Evolutionary conservation across 2,329 filamentous ascomycete genomes (phyloP), one percentile per base, ranked within the genome.

Genomic region (Penicillium freii): DNA sequence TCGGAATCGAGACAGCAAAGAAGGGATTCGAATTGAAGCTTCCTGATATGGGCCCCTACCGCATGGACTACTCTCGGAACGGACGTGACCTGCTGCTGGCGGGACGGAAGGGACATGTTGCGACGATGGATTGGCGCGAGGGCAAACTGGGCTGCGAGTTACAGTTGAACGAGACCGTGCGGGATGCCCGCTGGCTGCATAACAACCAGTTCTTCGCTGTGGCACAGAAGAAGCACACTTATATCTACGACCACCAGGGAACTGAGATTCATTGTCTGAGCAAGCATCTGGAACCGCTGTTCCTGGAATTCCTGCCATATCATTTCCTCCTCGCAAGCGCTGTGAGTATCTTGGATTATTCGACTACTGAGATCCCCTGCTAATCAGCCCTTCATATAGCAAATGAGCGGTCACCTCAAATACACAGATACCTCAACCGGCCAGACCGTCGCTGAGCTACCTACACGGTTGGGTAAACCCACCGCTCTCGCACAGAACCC

Each of bases 401-500:
- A 59, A 87, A 90, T 66, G 62, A 87, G 87, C 45, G 93, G 93
- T 39, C 90, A 89, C 67, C 80, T 99, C 54, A 92, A 94, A 76
- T 99, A 97, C 73, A 94, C 94, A 72, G 94, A 99, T 73, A 92
- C 92, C 23, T 96, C 92, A 5, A 99, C 92, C 6, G 94, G 94
- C 40, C 87, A 96, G 70, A 83, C 95, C 61, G 88, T 97, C 17
- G 85, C 87, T 66, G 92, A 97, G 73, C 83, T 94, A 55, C 86
- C 90, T 29, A 97, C 93, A 11, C 88, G 89, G 71, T 83, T 92
- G 60, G 94, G 94, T 29, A 87, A 89, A 4, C 90, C 94, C 1
- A 91, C 90, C 4, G 85, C 93, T 3, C 83, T 99, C 62, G 82
- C 86, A 5, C 92, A 97, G 69, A 99, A 99, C 71, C 89, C 90